Conservation (phyloP, 306 rosid species). For the Cucumis hystrix region DNA sequence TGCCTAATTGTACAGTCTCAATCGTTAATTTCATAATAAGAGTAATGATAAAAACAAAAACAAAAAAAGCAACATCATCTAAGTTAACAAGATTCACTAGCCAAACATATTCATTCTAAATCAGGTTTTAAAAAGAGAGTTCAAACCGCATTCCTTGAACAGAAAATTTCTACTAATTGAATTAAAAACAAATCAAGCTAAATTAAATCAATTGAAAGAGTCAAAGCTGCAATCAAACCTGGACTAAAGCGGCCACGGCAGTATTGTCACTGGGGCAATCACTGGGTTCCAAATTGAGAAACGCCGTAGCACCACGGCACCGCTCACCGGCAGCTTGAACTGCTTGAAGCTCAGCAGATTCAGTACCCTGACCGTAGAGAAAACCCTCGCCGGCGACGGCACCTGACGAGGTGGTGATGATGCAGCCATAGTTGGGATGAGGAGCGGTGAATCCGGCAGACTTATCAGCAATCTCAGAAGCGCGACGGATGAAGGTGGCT, state of each 20-base stretch:
- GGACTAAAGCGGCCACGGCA: constrained; percentile 69
- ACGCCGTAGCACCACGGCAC: constrained; percentile 51
- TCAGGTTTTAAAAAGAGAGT: neutral
- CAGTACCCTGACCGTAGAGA: constrained; percentile 85
- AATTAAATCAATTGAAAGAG: too few relatives aligned
- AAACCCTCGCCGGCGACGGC: constrained; percentile 60
- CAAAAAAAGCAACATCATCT: neutral
- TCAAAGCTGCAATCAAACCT: constrained; percentile 25
- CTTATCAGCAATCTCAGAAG: constrained; percentile 53
- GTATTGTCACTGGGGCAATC: constrained; percentile 71
- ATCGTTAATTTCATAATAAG: neutral
- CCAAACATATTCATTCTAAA: neutral
- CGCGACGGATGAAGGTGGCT: constrained; percentile 45
- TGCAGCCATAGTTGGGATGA: constrained; percentile 87
- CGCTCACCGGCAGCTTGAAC: constrained; percentile 38
- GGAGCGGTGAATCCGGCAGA: constrained; percentile 82
- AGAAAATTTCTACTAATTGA: neutral
- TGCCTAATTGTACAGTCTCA: constrained; percentile 46
- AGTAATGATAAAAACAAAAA: neutral
- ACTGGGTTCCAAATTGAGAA: constrained; percentile 83
- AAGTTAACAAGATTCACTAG: neutral
- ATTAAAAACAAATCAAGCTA: neutral
- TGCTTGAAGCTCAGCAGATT: constrained; percentile 72
- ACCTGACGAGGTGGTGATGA: constrained; percentile 43
- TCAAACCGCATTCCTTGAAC: neutral